Percentiles rank a stretch among this genome's conserved stretches.
Evolutionary conservation across 2,329 filamentous ascomycete genomes (phyloP).

Genomic region (Beauveria pseudobassiana): DNA sequence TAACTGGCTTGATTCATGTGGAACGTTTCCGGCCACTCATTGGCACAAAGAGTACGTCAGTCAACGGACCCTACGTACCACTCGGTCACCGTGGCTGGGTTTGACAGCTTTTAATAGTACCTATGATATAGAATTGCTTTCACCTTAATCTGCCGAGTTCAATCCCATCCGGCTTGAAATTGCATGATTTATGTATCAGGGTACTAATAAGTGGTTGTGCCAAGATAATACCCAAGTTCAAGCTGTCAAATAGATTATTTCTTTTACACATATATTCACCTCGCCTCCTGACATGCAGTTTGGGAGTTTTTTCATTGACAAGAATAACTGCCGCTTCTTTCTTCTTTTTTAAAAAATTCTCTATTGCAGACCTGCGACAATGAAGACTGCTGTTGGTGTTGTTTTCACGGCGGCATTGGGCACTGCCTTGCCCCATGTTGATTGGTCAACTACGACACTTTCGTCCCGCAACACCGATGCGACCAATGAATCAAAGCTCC

Average conservation of each 20-base stretch:
- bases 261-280: not conserved
- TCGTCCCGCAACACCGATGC: not conserved
- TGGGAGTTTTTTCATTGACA: not conserved
- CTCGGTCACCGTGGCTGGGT: too few relatives aligned
- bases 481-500: not conserved
- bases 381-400: not conserved
- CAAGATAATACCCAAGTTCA: not conserved
- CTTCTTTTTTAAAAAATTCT: not conserved
- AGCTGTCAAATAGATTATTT: not conserved
- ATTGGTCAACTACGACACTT: not conserved
- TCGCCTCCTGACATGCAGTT: not conserved
- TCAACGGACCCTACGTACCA: too few relatives aligned
- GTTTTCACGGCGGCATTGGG: not conserved
- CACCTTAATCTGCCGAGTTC: not conserved
- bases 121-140: not conserved
- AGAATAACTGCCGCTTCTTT: not conserved
- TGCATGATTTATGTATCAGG: not conserved
- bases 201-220: not conserved
- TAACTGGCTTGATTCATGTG: not conserved
- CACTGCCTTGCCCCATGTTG: not conserved
- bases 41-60: not conserved
- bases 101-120: too few relatives aligned
- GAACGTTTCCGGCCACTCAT: not conserved
- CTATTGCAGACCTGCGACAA: not conserved
- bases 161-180: not conserved